A percentile compares a stretch with the other conserved stretches of the same genome.
Evolutionary conservation across 768 basidiomycete genomes (phyloP).

Genomic region (Coprinellus micaceus): DNA sequence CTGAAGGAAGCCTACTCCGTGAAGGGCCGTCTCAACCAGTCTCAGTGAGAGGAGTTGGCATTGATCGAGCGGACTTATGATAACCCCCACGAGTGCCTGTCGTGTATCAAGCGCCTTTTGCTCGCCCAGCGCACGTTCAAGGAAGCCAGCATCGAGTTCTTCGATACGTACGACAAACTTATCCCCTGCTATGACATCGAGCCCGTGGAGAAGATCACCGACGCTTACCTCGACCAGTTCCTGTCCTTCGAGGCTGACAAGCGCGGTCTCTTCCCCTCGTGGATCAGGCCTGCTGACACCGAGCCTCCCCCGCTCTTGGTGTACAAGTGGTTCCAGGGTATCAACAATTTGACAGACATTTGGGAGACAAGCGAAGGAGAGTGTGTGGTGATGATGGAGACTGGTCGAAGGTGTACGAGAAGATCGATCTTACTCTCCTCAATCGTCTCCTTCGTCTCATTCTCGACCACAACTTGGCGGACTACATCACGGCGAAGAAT

Average conservation of each 20-base stretch:
- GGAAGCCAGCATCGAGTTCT: slow-evolving; percentile 95
- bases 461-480: slow-evolving; percentile 96
- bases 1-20: slow-evolving; percentile 98
- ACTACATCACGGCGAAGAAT: slow-evolving; percentile 99
- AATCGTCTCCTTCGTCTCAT: slow-evolving; percentile 95
- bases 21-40: slow-evolving; percentile 95
- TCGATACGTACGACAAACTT: slow-evolving; percentile 96
- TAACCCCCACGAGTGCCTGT: slow-evolving; percentile 97
- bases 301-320: slow-evolving; percentile 96
- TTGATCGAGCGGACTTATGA: slow-evolving; percentile 99
- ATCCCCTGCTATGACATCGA: slow-evolving; percentile 99
- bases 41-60: slow-evolving; percentile 95
- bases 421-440: slow-evolving; percentile 93
- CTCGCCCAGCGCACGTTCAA: slow-evolving; percentile 98
- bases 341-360: slow-evolving; percentile 96
- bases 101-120: slow-evolving; percentile 94
- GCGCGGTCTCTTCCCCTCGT: slow-evolving; percentile 94
- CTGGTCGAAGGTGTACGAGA: slow-evolving; percentile 96
- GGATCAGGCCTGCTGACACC: slow-evolving; percentile 98
- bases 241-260: slow-evolving; percentile 99
- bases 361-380: slow-evolving; percentile 99
- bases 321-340: slow-evolving; percentile 99
- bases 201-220: slow-evolving; percentile 99
- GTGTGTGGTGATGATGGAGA: slow-evolving; percentile 99
- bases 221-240: slow-evolving; percentile 99